A percentile compares a stretch with the other conserved stretches of the same genome.
Conservation (phyloP, 768 basidiomycete genomes). For the Termitomyces sp. region DNA sequence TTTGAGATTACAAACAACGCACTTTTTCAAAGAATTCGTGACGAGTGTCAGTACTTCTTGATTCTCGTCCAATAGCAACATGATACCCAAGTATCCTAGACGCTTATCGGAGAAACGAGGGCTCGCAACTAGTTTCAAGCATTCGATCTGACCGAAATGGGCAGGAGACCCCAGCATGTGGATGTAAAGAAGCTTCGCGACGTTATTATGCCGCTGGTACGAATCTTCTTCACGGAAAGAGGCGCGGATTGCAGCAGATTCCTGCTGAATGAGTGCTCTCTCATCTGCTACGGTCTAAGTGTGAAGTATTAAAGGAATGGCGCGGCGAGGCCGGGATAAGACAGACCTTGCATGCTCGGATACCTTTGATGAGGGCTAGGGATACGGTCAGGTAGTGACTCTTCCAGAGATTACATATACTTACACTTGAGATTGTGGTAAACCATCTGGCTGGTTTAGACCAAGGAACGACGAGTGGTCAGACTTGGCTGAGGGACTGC, state of each 20-base stretch:
- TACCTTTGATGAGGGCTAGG: constrained; percentile 94
- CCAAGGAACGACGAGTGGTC: neutral
- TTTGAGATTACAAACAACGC: constrained; percentile 15
- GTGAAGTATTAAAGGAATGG: constrained; percentile 14
- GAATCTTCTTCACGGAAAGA: constrained; percentile 98
- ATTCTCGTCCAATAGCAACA: constrained; percentile 95
- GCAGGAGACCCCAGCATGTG: constrained; percentile 99
- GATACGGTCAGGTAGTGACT: constrained; percentile 18
- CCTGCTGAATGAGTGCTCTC: constrained; percentile 92
- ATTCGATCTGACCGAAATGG: constrained; percentile 99
- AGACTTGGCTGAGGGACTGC: neutral
- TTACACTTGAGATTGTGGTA: constrained; percentile 85
- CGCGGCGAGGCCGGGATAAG: constrained; percentile 6
- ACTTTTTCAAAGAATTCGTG: constrained; percentile 99
- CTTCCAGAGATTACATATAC: constrained; percentile 9
- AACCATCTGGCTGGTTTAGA: constrained; percentile 43
- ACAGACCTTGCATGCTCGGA: constrained; percentile 90
- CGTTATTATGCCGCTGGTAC: constrained; percentile 91
- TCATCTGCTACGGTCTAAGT: constrained; percentile 94
- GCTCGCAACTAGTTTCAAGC: constrained; percentile 89
- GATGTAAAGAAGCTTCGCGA: constrained; percentile 97
- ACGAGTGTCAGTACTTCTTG: constrained; percentile 96
- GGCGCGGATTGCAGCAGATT: constrained; percentile 94
- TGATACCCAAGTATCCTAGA: constrained; percentile 94
- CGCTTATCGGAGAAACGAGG: constrained; percentile 96